These are phyloP conservation scores for Hypseocharis bilobata DNA, from an alignment of 441 rosid species.

Conservation along the genomic window DNA sequence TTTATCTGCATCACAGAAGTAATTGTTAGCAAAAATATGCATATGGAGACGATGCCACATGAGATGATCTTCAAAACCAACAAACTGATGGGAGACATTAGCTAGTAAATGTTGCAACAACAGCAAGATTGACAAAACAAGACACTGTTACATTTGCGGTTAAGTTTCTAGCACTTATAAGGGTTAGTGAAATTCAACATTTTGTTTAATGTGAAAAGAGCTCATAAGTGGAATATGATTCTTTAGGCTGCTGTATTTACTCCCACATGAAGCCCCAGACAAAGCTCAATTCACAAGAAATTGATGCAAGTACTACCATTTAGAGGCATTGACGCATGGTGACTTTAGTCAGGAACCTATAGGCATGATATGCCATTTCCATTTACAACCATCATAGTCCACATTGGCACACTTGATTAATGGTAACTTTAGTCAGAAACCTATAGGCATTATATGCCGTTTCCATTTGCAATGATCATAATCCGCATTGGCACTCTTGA, in stretches of 20 bases:
- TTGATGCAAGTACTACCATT: not conserved
- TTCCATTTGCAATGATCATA: not conserved
- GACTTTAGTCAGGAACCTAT: not conserved
- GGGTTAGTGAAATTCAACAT: not conserved
- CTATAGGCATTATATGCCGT: not conserved
- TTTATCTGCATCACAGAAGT: constrained; percentile 44
- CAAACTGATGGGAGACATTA: not conserved
- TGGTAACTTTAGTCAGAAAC: not conserved
- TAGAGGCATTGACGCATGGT: not conserved
- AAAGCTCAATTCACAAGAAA: not conserved
- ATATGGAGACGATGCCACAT: not conserved
- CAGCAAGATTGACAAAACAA: not conserved
- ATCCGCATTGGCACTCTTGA: too few species aligned
- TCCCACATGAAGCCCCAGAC: not conserved
- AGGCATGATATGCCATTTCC: not conserved
- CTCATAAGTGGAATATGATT: not conserved
- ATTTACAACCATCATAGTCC: not conserved
- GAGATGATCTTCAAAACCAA: not conserved
- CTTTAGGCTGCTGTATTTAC: not conserved
- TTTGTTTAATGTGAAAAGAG: not conserved
- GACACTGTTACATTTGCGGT: not conserved
- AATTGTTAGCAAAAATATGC: constrained; percentile 11
- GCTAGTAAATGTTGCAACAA: not conserved
- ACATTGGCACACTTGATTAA: not conserved
- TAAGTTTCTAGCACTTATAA: not conserved